phyloP scores from a whole-genome alignment of 2,329 filamentous ascomycete species.

The Fusarium devonianum region DNA sequence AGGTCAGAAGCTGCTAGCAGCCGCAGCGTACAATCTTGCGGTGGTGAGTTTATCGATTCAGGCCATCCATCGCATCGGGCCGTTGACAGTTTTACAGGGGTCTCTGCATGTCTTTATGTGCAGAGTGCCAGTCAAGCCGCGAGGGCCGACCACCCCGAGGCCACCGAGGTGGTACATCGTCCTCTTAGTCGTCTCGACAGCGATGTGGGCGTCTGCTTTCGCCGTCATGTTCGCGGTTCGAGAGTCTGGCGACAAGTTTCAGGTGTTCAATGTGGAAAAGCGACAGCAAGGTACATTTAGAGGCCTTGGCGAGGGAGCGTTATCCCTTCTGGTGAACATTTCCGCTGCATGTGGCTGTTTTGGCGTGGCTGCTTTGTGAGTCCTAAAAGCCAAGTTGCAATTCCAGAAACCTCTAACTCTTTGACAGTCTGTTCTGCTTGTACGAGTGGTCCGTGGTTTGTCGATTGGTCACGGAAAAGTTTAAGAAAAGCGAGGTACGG shows the following conservation, averaged over 20 bases:
- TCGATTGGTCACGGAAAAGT: constrained; percentile 10
- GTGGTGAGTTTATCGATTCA: constrained; percentile 5
- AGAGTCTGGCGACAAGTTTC: constrained; percentile 1
- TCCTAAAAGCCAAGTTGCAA: accelerated
- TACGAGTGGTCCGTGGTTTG: constrained; percentile 24
- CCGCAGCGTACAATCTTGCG: constrained; percentile 21
- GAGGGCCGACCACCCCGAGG: not conserved
- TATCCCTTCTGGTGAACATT: constrained; percentile 23
- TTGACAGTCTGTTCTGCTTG: constrained; percentile 12
- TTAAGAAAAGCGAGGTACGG: constrained; percentile 17
- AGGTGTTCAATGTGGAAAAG: constrained; percentile 8
- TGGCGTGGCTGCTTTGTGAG: constrained; percentile 26
- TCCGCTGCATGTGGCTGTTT: constrained; percentile 27
- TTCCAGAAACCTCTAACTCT: not conserved
- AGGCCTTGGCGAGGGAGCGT: constrained; percentile 7
- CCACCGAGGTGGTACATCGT: constrained; percentile 21
- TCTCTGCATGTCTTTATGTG: constrained; percentile 15
- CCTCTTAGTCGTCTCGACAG: constrained; percentile 12
- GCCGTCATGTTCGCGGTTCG: constrained; percentile 15
- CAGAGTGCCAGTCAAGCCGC: constrained; percentile 12
- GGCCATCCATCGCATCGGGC: no score
- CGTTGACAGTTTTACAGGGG: constrained; percentile 11
- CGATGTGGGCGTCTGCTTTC: constrained; percentile 18
- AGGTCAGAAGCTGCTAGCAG: constrained; percentile 9
- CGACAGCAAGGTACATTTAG: constrained; percentile 3